Base-by-base conservation (phyloP, 306 rosid genomes). In the Rubus idaeus region DNA sequence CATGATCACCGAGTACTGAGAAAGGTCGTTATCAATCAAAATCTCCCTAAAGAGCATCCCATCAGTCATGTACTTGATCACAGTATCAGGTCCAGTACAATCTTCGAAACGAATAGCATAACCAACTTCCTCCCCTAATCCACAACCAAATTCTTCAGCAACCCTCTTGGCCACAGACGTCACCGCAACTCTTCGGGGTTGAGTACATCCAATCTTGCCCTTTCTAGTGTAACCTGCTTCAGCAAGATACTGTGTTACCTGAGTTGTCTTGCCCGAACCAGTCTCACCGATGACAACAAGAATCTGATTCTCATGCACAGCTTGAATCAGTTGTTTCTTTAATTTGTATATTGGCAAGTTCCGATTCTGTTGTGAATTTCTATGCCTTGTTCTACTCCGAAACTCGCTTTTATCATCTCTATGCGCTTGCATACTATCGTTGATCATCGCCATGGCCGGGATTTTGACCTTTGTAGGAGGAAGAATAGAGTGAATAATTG, bases 231-330 rank as follows among this genome's bases (percentile, higher is more conserved):
- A 91, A 70, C 96, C 97, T 0, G 93, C 90, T 84, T 93, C 97
- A 65, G 93, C 96, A 73, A 93, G 97, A 88, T 89, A 91, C 70
- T 93, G 97, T 6, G 98, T 89, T 30, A 93, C 95, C 73, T 93
- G 98, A n/a, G 98, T 93, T 69, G 96, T 91, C 79, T 93, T 93
- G 58, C 96, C 98, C 0, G 98, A 93, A 79, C 96, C 96, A 10
- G 98, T 93, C 90, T 93, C 96, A 75, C 98, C 96, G 75, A 91
- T 88, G 52, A 93, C 97, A 53, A 93, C 93, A 56, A 93, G 79
- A 39, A 93, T 91, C 78, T 86, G 98, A 82, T 93, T 88, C 37
- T 88, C 96, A 80, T 87, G 86, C 77, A 93, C 97, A 39, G 98
- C 96, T 81, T 89, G 93, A 80, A 89, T 72, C 78, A 93, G 73